Conservation (phyloP, 345 rosid genomes). For the Eucalyptus erythrocorys region DNA sequence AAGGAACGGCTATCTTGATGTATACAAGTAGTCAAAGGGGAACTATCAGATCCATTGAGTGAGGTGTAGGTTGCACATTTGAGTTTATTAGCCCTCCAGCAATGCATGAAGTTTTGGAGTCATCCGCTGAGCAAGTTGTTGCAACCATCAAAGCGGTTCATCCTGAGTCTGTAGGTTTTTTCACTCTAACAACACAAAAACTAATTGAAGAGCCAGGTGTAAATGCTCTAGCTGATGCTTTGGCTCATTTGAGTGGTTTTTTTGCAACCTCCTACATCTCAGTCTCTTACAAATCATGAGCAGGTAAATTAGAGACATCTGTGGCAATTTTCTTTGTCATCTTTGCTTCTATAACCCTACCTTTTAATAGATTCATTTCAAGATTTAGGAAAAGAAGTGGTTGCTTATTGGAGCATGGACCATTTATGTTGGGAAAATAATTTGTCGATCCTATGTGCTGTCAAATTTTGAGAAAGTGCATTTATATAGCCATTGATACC, state of each 20-base stretch:
- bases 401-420: neutral
- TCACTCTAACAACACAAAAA: conserved; percentile 72
- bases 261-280: conserved; percentile 79
- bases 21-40: conserved; percentile 73
- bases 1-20: conserved; percentile 91
- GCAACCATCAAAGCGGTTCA: conserved; percentile 88
- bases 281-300: conserved; percentile 89
- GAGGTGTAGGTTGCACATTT: conserved; percentile 82
- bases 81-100: conserved; percentile 82
- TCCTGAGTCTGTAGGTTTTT: conserved; percentile 64
- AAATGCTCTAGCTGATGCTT: conserved; percentile 87
- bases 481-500: neutral
- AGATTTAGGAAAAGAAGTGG: neutral
- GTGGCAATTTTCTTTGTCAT: neutral
- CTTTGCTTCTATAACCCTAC: neutral
- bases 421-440: neutral
- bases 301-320: conserved; percentile 32
- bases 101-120: conserved; percentile 59
- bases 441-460: neutral
- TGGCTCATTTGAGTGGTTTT: conserved; percentile 93
- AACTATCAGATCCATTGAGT: conserved; percentile 82
- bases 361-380: neutral
- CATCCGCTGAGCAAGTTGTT: conserved; percentile 83
- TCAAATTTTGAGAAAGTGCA: neutral
- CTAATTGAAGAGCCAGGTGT: conserved; percentile 71